Percentiles rank a stretch among this genome's conserved stretches.
Evolutionary conservation across 2,329 filamentous ascomycete genomes (phyloP).

Genomic region (Eutypella sp.): DNA sequence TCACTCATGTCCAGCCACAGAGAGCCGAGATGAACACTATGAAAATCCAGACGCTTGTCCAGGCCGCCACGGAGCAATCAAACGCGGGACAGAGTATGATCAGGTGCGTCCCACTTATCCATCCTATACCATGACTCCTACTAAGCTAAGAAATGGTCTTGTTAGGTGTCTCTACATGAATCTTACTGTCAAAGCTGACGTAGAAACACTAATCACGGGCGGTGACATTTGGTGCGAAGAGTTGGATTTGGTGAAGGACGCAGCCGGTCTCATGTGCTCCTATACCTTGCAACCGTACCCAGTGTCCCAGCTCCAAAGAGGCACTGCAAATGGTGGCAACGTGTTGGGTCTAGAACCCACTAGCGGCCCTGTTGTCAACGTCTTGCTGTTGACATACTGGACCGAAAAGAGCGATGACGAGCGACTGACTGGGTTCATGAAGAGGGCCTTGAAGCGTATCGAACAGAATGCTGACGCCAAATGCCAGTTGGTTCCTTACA

Average conservation of each 20-base stretch:
- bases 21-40: constrained; percentile 2
- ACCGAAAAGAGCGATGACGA: constrained; percentile 3
- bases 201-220: constrained; percentile 1
- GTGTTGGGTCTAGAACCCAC: background rate
- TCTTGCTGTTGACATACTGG: constrained; percentile 4
- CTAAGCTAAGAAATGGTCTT: constrained; percentile 1
- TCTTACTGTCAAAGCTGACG: constrained; percentile 1
- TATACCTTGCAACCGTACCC: constrained; percentile 4
- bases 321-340: background rate
- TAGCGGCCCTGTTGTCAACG: constrained; percentile 3
- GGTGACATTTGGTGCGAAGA: constrained; percentile 4
- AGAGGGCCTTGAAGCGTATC: constrained; percentile 2
- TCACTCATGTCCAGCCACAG: constrained; percentile 2
- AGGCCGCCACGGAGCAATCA: constrained; percentile 1
- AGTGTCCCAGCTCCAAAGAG: constrained; percentile 1
- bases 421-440: constrained; percentile 2
- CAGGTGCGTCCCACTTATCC: constrained; percentile 2
- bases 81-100: constrained; percentile 2
- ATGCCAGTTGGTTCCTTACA: constrained; percentile 1
- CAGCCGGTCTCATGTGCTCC: constrained; percentile 2
- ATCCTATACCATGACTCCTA: background rate
- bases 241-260: constrained; percentile 2
- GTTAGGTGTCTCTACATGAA: constrained; percentile 4
- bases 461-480: constrained; percentile 2
- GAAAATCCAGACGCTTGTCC: constrained; percentile 4